Base-by-base conservation (phyloP, 768 basidiomycete species). In the Termitomyces sp. region DNA sequence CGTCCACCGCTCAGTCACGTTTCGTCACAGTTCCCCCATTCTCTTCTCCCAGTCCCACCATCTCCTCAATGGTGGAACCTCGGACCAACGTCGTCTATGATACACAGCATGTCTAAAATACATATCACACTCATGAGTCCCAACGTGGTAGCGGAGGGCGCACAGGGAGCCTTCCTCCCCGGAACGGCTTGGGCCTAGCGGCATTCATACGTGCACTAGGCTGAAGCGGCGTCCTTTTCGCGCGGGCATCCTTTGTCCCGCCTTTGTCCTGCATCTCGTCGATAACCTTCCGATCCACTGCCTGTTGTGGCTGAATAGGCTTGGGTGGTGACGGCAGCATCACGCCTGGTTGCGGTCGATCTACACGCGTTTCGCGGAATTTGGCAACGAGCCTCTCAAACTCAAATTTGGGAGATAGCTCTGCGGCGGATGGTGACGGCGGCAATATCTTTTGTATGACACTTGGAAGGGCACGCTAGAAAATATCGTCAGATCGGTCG, bases 61-160 rank as follows among this genome's bases (percentile, higher is more conserved):
- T 45, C n/a, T 42, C 36, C 48, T 54, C 28, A 9, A 18, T 18
- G 50, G 35, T 26, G 35, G 20, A 56, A 14, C 28, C 58, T 53
- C 61, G 40, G 53, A 43, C 36, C 35, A 49, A 20, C 42, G 18
- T 18, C 24, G 44, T 30, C 18, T 52, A n/a, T 35, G 35, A 20
- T 35, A 14, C 24, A 51, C 44, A 6, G 22, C 44, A 32, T n/a
- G 20, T n/a, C n/a, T 32, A 49, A 49, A 47, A 47, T 47, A 49
- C 32, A 49, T 12, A 49, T 13, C 12, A 8, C 13, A 30, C 28
- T 12, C 47, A 50, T 50, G 20, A 42, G 51, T 66, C 65, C 68
- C 68, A 69, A 48, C 65, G 65, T 18, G 68, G 70, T 47, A 69
- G 56, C 5, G 66, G 65, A 45, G 64, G 65, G 10, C 68, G 63